These are phyloP conservation scores for Zalaria sp. DNA, from an alignment of 2,329 filamentous ascomycete species.

Conservation along the genomic window DNA sequence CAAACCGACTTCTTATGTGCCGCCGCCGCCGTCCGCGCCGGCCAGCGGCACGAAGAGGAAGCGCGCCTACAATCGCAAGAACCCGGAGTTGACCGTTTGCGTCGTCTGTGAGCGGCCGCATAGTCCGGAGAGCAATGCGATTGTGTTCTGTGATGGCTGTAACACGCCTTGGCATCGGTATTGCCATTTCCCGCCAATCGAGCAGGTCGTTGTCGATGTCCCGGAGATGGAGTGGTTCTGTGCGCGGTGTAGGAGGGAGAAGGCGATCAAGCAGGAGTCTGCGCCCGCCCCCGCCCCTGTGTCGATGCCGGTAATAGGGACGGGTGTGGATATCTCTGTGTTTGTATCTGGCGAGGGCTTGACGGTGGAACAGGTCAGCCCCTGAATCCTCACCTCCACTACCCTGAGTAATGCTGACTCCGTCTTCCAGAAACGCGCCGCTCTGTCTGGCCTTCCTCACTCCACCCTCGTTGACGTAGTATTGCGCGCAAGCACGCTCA, in stretches of 20 bases:
- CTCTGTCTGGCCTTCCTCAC: slow-evolving; percentile 44
- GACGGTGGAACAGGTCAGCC: slow-evolving; percentile 27
- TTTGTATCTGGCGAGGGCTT: slow-evolving; percentile 23
- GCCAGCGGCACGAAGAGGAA: slow-evolving; percentile 39
- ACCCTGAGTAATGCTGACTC: not conserved
- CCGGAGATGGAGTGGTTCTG: slow-evolving; percentile 61
- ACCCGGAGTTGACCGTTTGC: slow-evolving; percentile 48
- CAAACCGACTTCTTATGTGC: slow-evolving; percentile 50
- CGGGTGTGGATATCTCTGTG: no score
- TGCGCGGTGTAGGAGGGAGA: slow-evolving; percentile 41
- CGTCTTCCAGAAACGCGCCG: slow-evolving; percentile 7
- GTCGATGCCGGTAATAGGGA: no score
- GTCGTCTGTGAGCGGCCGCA: slow-evolving; percentile 58
- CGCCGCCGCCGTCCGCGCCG: slow-evolving; percentile 33
- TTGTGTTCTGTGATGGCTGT: slow-evolving; percentile 77
- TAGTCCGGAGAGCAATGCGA: slow-evolving; percentile 60
- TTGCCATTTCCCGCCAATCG: slow-evolving; percentile 64
- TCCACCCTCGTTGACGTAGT: slow-evolving; percentile 50
- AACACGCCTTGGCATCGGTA: slow-evolving; percentile 68
- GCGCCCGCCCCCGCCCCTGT: slow-evolving; percentile 22
- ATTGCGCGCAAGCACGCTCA: slow-evolving; percentile 43
- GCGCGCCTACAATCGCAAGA: slow-evolving; percentile 38
- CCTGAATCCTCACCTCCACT: not conserved
- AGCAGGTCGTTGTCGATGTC: slow-evolving; percentile 52
- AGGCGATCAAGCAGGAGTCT: slow-evolving; percentile 21